Base-by-base conservation (phyloP, 768 basidiomycete species). In the Calvatia gigantea region DNA sequence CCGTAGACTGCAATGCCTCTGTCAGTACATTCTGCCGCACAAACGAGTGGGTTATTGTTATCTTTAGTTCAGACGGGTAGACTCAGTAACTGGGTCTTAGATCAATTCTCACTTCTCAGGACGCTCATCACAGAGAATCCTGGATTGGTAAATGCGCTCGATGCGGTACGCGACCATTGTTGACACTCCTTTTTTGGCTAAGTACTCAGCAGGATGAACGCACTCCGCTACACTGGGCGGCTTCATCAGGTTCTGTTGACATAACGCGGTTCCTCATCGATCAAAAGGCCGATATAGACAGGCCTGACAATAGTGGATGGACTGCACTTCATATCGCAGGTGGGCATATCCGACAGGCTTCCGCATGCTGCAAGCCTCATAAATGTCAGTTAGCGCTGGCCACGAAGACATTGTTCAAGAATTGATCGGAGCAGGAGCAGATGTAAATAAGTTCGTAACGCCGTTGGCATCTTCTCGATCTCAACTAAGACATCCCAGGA, bases 171-270 rank as follows among this genome's bases (percentile, higher is more conserved):
- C 57, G 15, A 0, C 11, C 19, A 59, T n/a, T 14, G n/a, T 27
- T 51, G 25, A 28, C 45, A 42, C 29, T 44, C 12, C 39, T 21
- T 38, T 19, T 32, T 44, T 50, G 51, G 33, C 19, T 58, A 54
- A 62, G 32, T 51, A 44, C 15, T 23, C 38, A 39, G 50, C 57
- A 91, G 89, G 91, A 94, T 66, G 85, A 78, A 35, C 77, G 91
- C 31, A 90, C 91, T 0, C 81, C 91, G 7, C 70, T 94, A n/a
- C 91, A 94, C 64, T 92, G 90, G 89, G 88, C 90, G 54, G 84
- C 90, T 11, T 86, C 85, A 9, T 83, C 83, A 17, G 90, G 89
- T 48, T 79, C 85, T 37, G 67, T 82, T 53, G 87, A 89, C 52
- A 83, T 90, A 58, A 78, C 67, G 27, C 75, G 80, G 51, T 88